These are phyloP conservation scores for Termitomyces sp. DNA, from an alignment of 768 basidiomycete species.

Conservation along the genomic window DNA sequence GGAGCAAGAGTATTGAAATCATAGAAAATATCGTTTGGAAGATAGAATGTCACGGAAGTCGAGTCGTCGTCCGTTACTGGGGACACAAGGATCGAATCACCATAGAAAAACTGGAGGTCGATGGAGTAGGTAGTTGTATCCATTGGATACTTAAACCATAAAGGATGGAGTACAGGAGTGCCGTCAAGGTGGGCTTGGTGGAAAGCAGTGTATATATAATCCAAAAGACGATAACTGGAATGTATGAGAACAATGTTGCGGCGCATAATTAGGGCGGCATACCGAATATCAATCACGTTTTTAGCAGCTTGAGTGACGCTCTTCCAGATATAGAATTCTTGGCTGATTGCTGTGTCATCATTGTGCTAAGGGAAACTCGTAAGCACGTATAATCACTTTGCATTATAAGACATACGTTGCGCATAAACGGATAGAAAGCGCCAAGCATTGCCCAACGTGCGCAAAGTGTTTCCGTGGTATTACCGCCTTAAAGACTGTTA, in stretches of 20 bases:
- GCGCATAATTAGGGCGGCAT: slow-evolving; percentile 9
- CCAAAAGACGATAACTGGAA: slow-evolving; percentile 56
- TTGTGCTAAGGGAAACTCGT: slow-evolving; percentile 39
- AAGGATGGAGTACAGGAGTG: slow-evolving; percentile 58
- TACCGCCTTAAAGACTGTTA: slow-evolving; percentile 30
- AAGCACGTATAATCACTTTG: background rate
- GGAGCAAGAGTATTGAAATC: slow-evolving; percentile 49
- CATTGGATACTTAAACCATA: slow-evolving; percentile 64
- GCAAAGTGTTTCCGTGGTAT: slow-evolving; percentile 65
- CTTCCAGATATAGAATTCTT: slow-evolving; percentile 68
- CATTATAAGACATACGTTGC: slow-evolving; percentile 44
- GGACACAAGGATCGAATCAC: slow-evolving; percentile 60
- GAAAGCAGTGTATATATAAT: slow-evolving; percentile 70
- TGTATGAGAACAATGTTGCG: background rate
- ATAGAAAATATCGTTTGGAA: slow-evolving; percentile 62
- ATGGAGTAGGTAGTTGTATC: slow-evolving; percentile 53
- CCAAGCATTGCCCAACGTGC: slow-evolving; percentile 75
- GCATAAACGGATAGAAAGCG: slow-evolving; percentile 76
- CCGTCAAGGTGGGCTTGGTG: slow-evolving; percentile 52
- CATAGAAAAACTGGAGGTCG: slow-evolving; percentile 68
- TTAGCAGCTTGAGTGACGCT: slow-evolving; percentile 51
- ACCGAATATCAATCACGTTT: slow-evolving; percentile 58
- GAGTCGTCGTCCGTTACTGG: slow-evolving; percentile 59
- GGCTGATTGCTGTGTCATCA: slow-evolving; percentile 40
- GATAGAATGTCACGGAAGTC: slow-evolving; percentile 54